phyloP scores from a whole-genome alignment of 345 rosid species.

The Corchorus olitorius region DNA sequence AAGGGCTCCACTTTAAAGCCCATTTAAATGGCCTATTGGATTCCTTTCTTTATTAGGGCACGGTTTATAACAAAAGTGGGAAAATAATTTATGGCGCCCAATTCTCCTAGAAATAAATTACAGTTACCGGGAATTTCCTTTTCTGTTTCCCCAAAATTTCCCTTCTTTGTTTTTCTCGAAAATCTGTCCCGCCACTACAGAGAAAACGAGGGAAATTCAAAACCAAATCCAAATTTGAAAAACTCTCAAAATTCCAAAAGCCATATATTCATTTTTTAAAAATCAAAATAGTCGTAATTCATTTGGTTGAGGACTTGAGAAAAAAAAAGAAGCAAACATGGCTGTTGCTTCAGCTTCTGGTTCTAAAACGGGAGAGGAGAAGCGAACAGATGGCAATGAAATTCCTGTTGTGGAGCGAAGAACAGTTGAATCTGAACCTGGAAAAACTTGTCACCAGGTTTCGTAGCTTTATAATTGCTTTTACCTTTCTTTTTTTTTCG shows the following conservation, averaged over 20 bases:
- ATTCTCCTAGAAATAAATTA: background rate
- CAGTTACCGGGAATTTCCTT: background rate
- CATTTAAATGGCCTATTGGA: too few relatives aligned
- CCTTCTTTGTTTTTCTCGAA: background rate
- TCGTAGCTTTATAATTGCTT: background rate
- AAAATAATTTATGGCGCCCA: background rate
- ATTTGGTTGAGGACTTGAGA: background rate
- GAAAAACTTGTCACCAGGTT: constrained; percentile 83
- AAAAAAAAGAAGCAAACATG: background rate
- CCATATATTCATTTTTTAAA: too few relatives aligned
- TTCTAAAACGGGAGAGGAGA: constrained; percentile 4
- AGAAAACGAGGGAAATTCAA: background rate
- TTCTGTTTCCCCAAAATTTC: background rate
- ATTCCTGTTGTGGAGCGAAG: constrained; percentile 51
- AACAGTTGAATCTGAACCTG: constrained; percentile 57
- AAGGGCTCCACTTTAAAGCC: too few relatives aligned
- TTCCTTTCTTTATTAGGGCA: too few relatives aligned
- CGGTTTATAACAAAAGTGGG: background rate
- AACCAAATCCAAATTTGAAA: background rate
- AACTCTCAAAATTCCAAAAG: background rate
- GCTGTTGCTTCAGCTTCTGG: constrained; percentile 11
- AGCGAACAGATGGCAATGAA: constrained; percentile 43
- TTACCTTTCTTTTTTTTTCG: background rate
- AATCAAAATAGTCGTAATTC: background rate
- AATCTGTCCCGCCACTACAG: constrained; percentile 2